Evolutionary conservation across 2,329 filamentous ascomycete genomes (phyloP).

Genomic region (Metarhizium anisopliae): DNA sequence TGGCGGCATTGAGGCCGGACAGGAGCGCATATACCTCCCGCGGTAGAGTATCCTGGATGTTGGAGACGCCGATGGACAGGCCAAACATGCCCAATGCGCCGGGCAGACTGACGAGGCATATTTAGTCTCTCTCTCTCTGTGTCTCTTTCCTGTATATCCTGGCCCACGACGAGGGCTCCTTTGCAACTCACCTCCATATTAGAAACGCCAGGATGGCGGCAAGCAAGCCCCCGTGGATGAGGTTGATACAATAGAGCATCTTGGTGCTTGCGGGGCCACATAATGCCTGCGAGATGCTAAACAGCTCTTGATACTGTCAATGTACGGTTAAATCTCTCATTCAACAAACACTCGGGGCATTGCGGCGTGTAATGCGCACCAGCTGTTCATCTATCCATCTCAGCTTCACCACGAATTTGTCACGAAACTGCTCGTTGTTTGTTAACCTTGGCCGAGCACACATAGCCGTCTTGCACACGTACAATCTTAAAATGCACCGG

Average conservation of each 20-base stretch:
- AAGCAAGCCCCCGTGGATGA: conserved; percentile 52
- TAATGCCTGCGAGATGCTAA: conserved; percentile 58
- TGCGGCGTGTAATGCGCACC: conserved; percentile 24
- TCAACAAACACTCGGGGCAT: not conserved
- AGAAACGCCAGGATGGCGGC: conserved; percentile 51
- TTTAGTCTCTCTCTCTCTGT: conserved; percentile 14
- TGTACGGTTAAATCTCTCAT: not conserved
- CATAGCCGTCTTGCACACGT: conserved; percentile 8
- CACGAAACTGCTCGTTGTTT: conserved; percentile 34
- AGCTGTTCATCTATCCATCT: conserved; percentile 63
- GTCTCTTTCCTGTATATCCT: not conserved
- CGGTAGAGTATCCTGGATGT: conserved; percentile 50
- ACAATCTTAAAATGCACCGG: conserved; percentile 62
- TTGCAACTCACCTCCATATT: conserved; percentile 46
- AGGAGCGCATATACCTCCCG: conserved; percentile 57
- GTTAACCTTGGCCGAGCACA: not conserved
- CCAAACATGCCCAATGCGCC: conserved; percentile 63
- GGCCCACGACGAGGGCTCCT: not conserved
- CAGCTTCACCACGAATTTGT: conserved; percentile 49
- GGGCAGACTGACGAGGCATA: conserved; percentile 40
- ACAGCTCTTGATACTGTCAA: conserved; percentile 59
- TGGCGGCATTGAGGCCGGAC: conserved; percentile 62
- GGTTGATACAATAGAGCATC: conserved; percentile 59
- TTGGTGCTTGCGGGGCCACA: conserved; percentile 63
- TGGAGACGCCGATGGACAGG: conserved; percentile 55